Conservation (phyloP, 2,329 filamentous ascomycete species). For the Cladosporium sp. region DNA sequence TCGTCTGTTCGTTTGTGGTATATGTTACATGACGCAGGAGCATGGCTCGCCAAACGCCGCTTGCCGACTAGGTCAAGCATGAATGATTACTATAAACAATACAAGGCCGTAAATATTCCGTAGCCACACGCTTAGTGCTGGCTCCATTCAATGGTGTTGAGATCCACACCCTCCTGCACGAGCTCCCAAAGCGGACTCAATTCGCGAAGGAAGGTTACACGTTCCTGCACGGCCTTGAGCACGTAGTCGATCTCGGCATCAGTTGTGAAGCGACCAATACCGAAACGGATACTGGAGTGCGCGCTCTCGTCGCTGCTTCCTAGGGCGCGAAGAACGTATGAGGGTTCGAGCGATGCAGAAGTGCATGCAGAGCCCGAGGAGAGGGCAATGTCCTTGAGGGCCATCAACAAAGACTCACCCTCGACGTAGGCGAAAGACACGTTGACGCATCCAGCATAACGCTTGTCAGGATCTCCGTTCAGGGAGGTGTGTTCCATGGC, state of each 20-base stretch:
- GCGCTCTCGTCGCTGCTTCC: slow-evolving; percentile 97
- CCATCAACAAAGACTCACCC: slow-evolving; percentile 96
- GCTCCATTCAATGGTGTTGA: slow-evolving; percentile 97
- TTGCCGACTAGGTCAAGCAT: slow-evolving; percentile 13
- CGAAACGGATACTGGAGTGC: slow-evolving; percentile 95
- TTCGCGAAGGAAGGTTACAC: slow-evolving; percentile 89
- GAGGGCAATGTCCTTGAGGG: slow-evolving; percentile 92
- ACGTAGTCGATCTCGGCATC: slow-evolving; percentile 96
- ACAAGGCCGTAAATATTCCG: slow-evolving; percentile 10
- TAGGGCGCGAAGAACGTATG: slow-evolving; percentile 88
- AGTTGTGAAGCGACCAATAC: slow-evolving; percentile 94
- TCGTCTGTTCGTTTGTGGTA: slow-evolving; percentile 5
- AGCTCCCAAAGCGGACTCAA: slow-evolving; percentile 95
- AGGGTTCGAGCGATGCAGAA: slow-evolving; percentile 91
- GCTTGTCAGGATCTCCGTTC: slow-evolving; percentile 77
- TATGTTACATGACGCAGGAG: slow-evolving; percentile 11
- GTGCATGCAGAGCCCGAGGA: slow-evolving; percentile 97
- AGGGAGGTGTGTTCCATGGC: slow-evolving; percentile 86
- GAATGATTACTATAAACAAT: slow-evolving; percentile 10
- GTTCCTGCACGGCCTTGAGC: slow-evolving; percentile 83
- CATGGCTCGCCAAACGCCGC: slow-evolving; percentile 5
- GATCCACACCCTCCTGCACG: slow-evolving; percentile 91
- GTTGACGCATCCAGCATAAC: slow-evolving; percentile 96
- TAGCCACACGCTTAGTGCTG: slow-evolving; percentile 64
- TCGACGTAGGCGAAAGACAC: slow-evolving; percentile 98